These are phyloP conservation scores for Clavaria fumosa DNA, from an alignment of 768 basidiomycete species.

Conservation along the genomic window DNA sequence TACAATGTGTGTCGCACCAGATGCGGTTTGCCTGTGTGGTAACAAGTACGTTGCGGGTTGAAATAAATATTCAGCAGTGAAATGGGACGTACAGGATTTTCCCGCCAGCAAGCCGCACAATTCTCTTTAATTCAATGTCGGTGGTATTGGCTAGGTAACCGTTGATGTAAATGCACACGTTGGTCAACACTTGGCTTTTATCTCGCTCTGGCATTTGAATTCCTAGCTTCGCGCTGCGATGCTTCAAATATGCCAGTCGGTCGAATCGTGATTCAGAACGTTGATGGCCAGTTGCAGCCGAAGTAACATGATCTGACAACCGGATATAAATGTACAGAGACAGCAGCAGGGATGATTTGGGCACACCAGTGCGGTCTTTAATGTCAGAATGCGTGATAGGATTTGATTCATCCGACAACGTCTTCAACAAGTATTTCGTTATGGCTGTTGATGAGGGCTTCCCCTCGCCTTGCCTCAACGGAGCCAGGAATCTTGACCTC, in stretches of 20 bases:
- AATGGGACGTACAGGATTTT: conserved; percentile 36
- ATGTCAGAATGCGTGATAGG: conserved; percentile 69
- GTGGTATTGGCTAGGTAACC: conserved; percentile 60
- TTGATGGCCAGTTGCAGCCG: conserved; percentile 57
- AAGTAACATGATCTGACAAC: conserved; percentile 38
- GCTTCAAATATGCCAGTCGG: conserved; percentile 24
- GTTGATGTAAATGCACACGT: conserved; percentile 50
- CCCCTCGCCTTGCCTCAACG: conserved; percentile 17
- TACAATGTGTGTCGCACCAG: conserved; percentile 64
- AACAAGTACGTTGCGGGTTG: conserved; percentile 5
- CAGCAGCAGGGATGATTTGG: conserved; percentile 1
- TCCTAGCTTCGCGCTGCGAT: conserved; percentile 32
- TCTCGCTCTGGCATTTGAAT: conserved; percentile 15
- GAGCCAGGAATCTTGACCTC: conserved; percentile 11
- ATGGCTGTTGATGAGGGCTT: conserved; percentile 27
- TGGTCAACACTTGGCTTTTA: conserved; percentile 19
- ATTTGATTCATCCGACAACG: conserved; percentile 47
- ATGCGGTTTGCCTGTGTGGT: conserved; percentile 31
- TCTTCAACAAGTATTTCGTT: conserved; percentile 45
- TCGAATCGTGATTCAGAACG: conserved; percentile 31
- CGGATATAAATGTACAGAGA: conserved; percentile 1
- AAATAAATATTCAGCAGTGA: neutral
- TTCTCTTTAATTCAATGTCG: conserved; percentile 64
- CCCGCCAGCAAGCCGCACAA: conserved; percentile 55
- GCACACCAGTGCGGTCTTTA: conserved; percentile 41